Evolutionary conservation across 2,329 filamentous ascomycete genomes (phyloP), one percentile per base, ranked within the genome.

Genomic region (Aspergillus phoenicis): DNA sequence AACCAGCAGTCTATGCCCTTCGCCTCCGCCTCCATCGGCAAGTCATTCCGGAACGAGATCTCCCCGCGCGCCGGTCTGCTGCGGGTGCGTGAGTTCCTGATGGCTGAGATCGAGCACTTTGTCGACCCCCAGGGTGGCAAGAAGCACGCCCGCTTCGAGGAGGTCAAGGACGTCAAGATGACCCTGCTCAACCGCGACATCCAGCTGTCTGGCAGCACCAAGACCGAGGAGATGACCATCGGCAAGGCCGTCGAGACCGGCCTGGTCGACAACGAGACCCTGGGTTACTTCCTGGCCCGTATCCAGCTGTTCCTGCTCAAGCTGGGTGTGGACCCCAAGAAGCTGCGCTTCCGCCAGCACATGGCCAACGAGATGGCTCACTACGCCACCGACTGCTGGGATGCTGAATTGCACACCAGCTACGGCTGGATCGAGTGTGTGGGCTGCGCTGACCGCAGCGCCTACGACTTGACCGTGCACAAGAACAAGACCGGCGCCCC

Each of bases 61-160:
- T 97, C 95, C 0, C 95, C 95, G 8, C 87, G 95, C 59, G 87
- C 91, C 65, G 95, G 95, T 79, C 87, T 99, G 43, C 81, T 99
- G 61, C 90, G 95, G 70, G 95, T 99, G 47, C 91, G 95, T 70
- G 95, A 99, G 78, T 98, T 99, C 81, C 81, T 97, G 70, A 98
- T 99, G 95, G 95, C 94, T 24, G 95, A 99, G 80, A 97, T 99
- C 70, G 95, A 99, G 82, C 95, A 99, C 78, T 99, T 91, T 74
- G 95, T 99, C 68, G 95, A 99, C 72, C 95, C 95, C 10, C 84
- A 95, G 72, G 88, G 92, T 73, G 92, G 93, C 79, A 99, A 99
- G 87, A 96, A 95, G 81, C 95, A 99, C 77, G 80, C 85, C 56
- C 90, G 93, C 59, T 99, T 99, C 79, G 80, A 87, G 49, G 91